Conservation (phyloP, 2,329 filamentous ascomycete genomes). For the Didymella segeticola region DNA sequence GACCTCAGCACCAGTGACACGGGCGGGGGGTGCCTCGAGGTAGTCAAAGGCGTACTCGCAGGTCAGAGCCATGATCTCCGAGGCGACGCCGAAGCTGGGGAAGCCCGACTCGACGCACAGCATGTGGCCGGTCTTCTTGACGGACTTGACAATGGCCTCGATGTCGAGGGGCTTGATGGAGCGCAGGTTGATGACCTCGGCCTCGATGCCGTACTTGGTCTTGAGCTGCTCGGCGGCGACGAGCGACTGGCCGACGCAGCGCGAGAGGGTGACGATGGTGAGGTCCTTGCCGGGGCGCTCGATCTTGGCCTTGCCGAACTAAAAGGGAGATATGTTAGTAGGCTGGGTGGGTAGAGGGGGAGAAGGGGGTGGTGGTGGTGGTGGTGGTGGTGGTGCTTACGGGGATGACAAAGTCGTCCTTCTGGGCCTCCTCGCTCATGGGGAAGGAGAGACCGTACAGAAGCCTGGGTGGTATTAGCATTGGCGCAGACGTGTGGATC, state of each 20-base stretch:
- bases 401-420: slow-evolving; percentile 94
- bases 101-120: slow-evolving; percentile 94
- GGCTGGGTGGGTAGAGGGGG: not conserved
- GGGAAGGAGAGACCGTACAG: slow-evolving; percentile 94
- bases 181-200: slow-evolving; percentile 96
- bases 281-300: slow-evolving; percentile 95
- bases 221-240: slow-evolving; percentile 89
- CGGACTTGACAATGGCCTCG: slow-evolving; percentile 91
- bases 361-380: slow-evolving; percentile 58
- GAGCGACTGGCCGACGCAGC: slow-evolving; percentile 92
- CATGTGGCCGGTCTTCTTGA: slow-evolving; percentile 97
- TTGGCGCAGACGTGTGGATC: not conserved
- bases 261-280: slow-evolving; percentile 92
- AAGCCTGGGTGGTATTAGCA: slow-evolving; percentile 57
- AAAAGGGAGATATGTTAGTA: slow-evolving; percentile 31
- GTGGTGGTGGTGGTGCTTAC: slow-evolving; percentile 57
- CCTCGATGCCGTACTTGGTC: slow-evolving; percentile 94
- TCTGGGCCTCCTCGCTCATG: slow-evolving; percentile 96
- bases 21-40: slow-evolving; percentile 89
- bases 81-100: slow-evolving; percentile 89
- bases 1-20: slow-evolving; percentile 95
- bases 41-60: slow-evolving; percentile 99
- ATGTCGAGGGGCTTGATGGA: slow-evolving; percentile 97
- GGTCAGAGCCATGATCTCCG: slow-evolving; percentile 90
- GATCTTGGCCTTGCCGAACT: slow-evolving; percentile 98